Evolutionary conservation across 208 protist species (phyloP).

Genomic region (Hexamita inflata): DNA sequence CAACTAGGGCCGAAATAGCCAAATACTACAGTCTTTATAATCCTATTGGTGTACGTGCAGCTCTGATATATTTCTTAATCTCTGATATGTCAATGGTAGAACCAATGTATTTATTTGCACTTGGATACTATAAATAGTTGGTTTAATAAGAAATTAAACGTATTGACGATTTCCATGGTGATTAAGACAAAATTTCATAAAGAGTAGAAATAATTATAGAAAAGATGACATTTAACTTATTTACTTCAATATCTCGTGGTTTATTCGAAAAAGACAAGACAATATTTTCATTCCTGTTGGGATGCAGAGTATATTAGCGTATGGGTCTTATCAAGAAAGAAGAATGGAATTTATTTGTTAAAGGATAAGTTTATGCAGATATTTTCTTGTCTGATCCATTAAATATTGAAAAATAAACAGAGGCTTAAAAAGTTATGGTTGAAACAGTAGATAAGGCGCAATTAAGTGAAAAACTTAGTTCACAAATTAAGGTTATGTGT

Average conservation of each 20-base stretch:
- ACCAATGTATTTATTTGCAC: conserved; percentile 91
- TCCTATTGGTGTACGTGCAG: conserved; percentile 8
- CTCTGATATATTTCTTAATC: conserved; percentile 49
- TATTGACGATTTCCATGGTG: conserved; percentile 34
- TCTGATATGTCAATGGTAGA: conserved; percentile 62
- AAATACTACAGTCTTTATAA: conserved; percentile 33
- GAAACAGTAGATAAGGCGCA: neutral
- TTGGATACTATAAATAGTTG: conserved; percentile 81
- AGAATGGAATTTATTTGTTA: conserved; percentile 31
- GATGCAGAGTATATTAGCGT: conserved; percentile 34
- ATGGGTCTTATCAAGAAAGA: neutral
- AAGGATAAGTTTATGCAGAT: conserved; percentile 13
- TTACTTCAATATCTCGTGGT: conserved; percentile 79
- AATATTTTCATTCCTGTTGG: conserved; percentile 69
- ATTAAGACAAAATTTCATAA: conserved; percentile 50
- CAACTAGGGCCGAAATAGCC: conserved; percentile 70
- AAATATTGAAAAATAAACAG: neutral
- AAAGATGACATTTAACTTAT: conserved; percentile 66
- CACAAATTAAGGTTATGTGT: neutral
- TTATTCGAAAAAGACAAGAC: conserved; percentile 90
- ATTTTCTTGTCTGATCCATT: neutral
- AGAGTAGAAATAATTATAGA: conserved; percentile 63
- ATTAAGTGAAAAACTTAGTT: neutral
- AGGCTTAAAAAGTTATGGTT: neutral
- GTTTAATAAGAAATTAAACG: conserved; percentile 52